Percentiles rank a stretch among this genome's conserved stretches.
phyloP scores from a whole-genome alignment of 177 flowering plant genomes.

The Tripterygium wilfordii region DNA sequence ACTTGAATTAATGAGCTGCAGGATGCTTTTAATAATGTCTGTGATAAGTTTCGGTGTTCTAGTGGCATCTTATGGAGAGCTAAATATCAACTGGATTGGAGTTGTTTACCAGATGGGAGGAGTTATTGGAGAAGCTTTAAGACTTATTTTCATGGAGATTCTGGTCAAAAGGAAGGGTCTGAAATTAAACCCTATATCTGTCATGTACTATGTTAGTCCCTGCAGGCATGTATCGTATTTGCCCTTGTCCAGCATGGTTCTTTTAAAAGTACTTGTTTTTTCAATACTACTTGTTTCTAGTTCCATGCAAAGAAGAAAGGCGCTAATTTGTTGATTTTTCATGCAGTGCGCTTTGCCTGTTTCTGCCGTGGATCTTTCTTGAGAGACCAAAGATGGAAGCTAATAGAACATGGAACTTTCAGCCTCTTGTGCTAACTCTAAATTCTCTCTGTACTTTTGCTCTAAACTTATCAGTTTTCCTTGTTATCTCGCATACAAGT shows the following conservation, averaged over 20 bases:
- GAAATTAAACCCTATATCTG: constrained; percentile 77
- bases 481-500: constrained; percentile 95
- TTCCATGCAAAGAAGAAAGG: too few species aligned
- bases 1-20: constrained; percentile 87
- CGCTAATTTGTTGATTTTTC: constrained; percentile 17
- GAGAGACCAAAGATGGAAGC: constrained; percentile 93
- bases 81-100: constrained; percentile 86
- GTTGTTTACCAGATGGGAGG: constrained; percentile 99
- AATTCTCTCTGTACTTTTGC: constrained; percentile 97
- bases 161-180: constrained; percentile 90
- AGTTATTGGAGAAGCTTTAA: constrained; percentile 92
- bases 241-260: neutral
- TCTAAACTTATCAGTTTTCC: constrained; percentile 91
- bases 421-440: constrained; percentile 58
- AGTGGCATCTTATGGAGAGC: constrained; percentile 97
- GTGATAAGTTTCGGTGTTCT: constrained; percentile 94
- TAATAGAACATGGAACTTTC: constrained; percentile 71
- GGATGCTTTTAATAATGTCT: constrained; percentile 94
- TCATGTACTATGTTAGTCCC: constrained; percentile 98
- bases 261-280: neutral
- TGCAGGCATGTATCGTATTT: constrained; percentile 63
- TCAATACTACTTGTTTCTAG: too few species aligned
- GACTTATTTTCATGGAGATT: constrained; percentile 99
- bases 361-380: constrained; percentile 91
- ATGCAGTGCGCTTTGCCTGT: constrained; percentile 83